phyloP scores from a whole-genome alignment of 1,139 yeast species.

The Hyphopichia pseudoburtonii region DNA sequence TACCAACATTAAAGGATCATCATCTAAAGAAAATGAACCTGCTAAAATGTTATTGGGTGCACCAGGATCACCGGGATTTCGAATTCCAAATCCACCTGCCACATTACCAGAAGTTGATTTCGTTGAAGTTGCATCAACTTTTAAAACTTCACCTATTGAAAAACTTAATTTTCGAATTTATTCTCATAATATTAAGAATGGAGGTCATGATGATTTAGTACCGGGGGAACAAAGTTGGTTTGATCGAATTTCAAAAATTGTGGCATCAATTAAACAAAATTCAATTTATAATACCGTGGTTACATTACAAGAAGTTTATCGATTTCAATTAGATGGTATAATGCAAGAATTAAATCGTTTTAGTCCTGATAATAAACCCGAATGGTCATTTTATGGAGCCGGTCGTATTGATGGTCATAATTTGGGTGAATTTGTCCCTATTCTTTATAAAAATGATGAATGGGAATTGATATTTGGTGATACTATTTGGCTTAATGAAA shows the following conservation, averaged over 20 bases:
- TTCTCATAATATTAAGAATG: constrained; percentile 41
- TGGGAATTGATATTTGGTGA: constrained; percentile 34
- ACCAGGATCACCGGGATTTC: constrained; percentile 7
- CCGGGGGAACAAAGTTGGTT: constrained; percentile 35
- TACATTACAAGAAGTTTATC: constrained; percentile 37
- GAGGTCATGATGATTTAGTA: constrained; percentile 25
- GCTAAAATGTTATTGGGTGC: constrained; percentile 3
- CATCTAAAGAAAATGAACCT: background rate
- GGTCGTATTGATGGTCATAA: constrained; percentile 36
- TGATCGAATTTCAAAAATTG: constrained; percentile 22
- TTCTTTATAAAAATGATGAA: constrained; percentile 26
- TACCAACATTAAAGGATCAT: constrained; percentile 1
- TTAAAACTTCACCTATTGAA: constrained; percentile 11
- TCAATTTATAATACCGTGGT: constrained; percentile 25
- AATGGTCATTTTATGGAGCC: constrained; percentile 34
- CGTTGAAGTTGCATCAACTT: constrained; percentile 16
- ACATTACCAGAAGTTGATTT: constrained; percentile 16
- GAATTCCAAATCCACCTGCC: constrained; percentile 10
- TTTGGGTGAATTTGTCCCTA: constrained; percentile 37
- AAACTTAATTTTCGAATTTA: constrained; percentile 32
- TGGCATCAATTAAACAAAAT: constrained; percentile 30
- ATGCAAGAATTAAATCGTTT: constrained; percentile 28
- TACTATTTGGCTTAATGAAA: constrained; percentile 36
- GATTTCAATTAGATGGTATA: constrained; percentile 33
- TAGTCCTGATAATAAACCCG: constrained; percentile 17